phyloP scores from a whole-genome alignment of 768 basidiomycete genomes.

The Pulveroboletus sp. region DNA sequence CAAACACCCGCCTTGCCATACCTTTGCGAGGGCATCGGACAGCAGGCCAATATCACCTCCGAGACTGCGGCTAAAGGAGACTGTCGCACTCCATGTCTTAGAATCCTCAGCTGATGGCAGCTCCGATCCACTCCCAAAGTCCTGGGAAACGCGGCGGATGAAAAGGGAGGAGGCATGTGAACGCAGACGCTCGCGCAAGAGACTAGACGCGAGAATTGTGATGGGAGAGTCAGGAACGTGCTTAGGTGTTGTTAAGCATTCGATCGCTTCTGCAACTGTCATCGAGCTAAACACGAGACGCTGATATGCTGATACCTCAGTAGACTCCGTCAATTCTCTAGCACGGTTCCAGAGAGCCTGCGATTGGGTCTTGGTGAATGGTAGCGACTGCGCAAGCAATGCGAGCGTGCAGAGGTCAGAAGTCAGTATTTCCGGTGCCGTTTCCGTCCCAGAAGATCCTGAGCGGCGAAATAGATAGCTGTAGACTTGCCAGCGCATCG shows the following conservation, averaged over 20 bases:
- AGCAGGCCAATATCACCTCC: constrained; percentile 55
- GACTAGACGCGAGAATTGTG: constrained; percentile 44
- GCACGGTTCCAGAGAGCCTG: constrained; percentile 41
- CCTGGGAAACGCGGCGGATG: constrained; percentile 38
- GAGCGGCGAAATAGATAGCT: constrained; percentile 39
- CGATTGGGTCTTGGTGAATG: constrained; percentile 39
- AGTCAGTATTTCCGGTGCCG: constrained; percentile 33
- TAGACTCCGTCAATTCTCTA: constrained; percentile 19
- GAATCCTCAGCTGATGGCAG: constrained; percentile 21
- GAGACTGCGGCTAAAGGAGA: constrained; percentile 58
- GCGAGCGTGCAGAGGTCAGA: constrained; percentile 55
- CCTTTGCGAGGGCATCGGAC: constrained; percentile 51
- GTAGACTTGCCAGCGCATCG: constrained; percentile 51
- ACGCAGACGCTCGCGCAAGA: constrained; percentile 50
- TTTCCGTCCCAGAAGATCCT: neutral
- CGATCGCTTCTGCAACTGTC: constrained; percentile 50
- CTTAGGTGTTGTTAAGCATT: constrained; percentile 29
- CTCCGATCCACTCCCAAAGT: constrained; percentile 10
- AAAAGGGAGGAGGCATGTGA: constrained; percentile 53
- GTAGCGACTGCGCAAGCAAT: constrained; percentile 43
- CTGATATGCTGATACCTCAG: constrained; percentile 42
- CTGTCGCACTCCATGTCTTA: constrained; percentile 43
- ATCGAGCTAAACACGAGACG: constrained; percentile 49
- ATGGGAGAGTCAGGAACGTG: constrained; percentile 34
- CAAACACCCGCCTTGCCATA: constrained; percentile 42